Base-by-base conservation (phyloP, 2,329 filamentous ascomycete species). In the Chrysosporium queenslandicum region DNA sequence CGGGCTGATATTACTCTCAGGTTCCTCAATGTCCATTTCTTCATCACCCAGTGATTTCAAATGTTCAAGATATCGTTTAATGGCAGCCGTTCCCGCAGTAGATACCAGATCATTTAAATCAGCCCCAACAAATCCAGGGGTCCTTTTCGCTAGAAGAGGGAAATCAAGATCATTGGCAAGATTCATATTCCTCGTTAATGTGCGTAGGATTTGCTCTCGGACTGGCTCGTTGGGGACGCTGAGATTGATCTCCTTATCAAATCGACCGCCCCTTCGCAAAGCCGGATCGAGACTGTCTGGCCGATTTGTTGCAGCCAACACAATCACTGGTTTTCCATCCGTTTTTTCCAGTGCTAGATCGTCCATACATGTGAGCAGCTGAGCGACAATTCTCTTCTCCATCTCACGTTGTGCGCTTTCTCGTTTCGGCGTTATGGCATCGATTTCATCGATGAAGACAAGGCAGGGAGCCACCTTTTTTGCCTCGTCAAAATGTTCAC, bases 381-480 rank as follows among this genome's bases (percentile, higher is more conserved):
- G 86, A 0, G 82, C 80, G 11, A 94, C 84, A 56, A 94, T 92
- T 50, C 89, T 77, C 63, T 88, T 87, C 65, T 95, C 89, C 81
- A 94, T 91, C 58, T 95, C 88, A 62, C 85, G 83, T 62, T 92
- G 86, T 1, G 85, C 82, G 51, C 81, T 86, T 57, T 94, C 87
- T 52, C 86, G 77, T 66, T 94, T 94, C 0, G 87, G 86, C 46
- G 89, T 87, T 61, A 97, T 92, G 3, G 85, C 84, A 67, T 98
- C 90, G 49, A 97, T 87, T 60, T 95, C 85, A 59, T 95, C 89
- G 53, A 97, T 86, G 63, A 96, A 94, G 3, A 98, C 77, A 4
- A 98, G 75, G 62, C 88, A 94, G 0, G 92, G 92, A 0, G 91
- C 90, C 34, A 90, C 77, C 52, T 81, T 79, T 65, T 87, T 87